A percentile compares a stretch with the other conserved stretches of the same genome.
These are phyloP conservation scores for Xerocomellus chrysenteron DNA, from an alignment of 768 basidiomycete genomes.

Conservation along the genomic window DNA sequence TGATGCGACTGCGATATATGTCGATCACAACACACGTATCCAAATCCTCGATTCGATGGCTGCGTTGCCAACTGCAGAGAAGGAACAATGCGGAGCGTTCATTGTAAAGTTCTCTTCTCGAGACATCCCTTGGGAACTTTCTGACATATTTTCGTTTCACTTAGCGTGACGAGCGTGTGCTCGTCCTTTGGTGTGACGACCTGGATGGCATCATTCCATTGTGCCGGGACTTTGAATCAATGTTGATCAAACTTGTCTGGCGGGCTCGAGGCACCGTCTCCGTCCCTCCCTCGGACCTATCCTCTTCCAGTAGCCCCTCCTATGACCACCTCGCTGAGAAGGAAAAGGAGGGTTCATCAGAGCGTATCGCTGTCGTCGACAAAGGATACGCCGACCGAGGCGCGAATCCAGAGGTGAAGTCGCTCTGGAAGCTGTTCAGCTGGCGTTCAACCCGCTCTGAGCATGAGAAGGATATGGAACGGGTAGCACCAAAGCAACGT, in stretches of 20 bases:
- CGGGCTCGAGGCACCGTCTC: conserved; percentile 40
- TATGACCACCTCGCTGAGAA: conserved; percentile 58
- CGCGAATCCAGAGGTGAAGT: background rate
- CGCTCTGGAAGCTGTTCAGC: conserved; percentile 31
- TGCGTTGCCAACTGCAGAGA: conserved; percentile 73
- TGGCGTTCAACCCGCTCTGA: conserved; percentile 49
- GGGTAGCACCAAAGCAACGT: conserved; percentile 40
- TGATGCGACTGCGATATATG: conserved; percentile 59
- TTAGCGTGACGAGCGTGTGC: conserved; percentile 79
- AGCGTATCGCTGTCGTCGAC: conserved; percentile 6
- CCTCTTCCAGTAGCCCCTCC: conserved; percentile 50
- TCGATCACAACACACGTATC: conserved; percentile 81
- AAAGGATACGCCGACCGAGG: background rate
- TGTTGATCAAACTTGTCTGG: conserved; percentile 84
- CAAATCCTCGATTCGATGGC: conserved; percentile 76
- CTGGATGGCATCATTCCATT: conserved; percentile 76
- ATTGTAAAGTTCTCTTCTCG: conserved; percentile 47
- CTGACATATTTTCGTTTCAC: conserved; percentile 1
- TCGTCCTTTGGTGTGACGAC: conserved; percentile 84
- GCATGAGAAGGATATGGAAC: conserved; percentile 49
- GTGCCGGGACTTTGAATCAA: conserved; percentile 71
- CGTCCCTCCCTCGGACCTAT: conserved; percentile 35
- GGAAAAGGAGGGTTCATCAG: conserved; percentile 22
- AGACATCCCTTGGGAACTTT: background rate
- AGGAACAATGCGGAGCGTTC: conserved; percentile 90